Evolutionary conservation across 2,329 filamentous ascomycete species (phyloP).

Genomic region (Neopestalotiopsis clavispora): DNA sequence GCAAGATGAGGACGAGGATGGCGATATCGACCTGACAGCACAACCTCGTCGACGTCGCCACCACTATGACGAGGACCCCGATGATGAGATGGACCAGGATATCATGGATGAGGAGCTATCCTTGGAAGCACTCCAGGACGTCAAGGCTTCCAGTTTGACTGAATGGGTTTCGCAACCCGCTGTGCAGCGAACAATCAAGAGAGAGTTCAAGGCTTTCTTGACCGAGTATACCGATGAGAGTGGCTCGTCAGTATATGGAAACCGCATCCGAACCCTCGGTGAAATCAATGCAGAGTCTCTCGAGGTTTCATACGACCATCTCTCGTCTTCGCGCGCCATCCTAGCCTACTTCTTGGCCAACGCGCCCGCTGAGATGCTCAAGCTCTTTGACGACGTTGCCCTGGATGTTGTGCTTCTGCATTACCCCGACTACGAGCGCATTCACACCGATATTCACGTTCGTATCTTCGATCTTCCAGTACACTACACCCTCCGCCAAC

Average conservation of each 20-base stretch:
- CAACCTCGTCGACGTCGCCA: constrained; percentile 86
- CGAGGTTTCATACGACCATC: constrained; percentile 93
- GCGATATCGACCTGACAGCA: constrained; percentile 80
- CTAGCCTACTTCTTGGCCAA: constrained; percentile 96
- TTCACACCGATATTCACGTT: constrained; percentile 97
- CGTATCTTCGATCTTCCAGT: constrained; percentile 94
- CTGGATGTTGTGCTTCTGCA: constrained; percentile 96
- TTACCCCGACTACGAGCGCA: constrained; percentile 96
- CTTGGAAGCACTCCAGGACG: constrained; percentile 86
- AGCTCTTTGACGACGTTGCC: constrained; percentile 94
- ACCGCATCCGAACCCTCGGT: constrained; percentile 91
- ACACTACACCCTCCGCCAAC: constrained; percentile 91
- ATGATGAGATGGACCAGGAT: constrained; percentile 89
- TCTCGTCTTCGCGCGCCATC: constrained; percentile 89
- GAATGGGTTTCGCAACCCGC: constrained; percentile 93
- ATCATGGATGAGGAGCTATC: constrained; percentile 96
- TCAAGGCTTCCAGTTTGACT: constrained; percentile 90
- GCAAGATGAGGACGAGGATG: constrained; percentile 83
- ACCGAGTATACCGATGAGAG: constrained; percentile 93
- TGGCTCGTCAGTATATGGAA: constrained; percentile 91
- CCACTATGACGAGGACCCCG: constrained; percentile 91
- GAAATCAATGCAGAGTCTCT: constrained; percentile 96
- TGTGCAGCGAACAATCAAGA: constrained; percentile 90
- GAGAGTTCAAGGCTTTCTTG: constrained; percentile 96
- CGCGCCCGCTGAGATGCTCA: constrained; percentile 91